Conservation (phyloP, 31 red algal genomes). For the Bonnemaisonia californica region DNA sequence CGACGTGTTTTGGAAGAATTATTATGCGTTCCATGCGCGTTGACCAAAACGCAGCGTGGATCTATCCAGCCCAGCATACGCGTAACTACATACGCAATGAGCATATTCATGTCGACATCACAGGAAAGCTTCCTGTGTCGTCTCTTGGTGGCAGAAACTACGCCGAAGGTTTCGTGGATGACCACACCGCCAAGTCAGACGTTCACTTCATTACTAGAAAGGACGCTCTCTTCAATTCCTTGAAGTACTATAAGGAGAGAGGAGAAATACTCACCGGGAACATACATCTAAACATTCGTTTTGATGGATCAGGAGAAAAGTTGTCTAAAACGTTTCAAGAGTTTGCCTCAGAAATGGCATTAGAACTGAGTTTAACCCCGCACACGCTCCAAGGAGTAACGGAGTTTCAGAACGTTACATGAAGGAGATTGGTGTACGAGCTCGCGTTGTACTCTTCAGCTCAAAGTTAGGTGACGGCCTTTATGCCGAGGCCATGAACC, state of each 20-base stretch:
- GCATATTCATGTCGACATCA: conserved; percentile 29
- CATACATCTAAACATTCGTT: conserved; percentile 22
- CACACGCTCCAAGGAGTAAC: conserved; percentile 20
- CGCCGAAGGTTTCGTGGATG: conserved; percentile 27
- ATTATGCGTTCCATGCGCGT: conserved; percentile 24
- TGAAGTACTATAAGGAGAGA: conserved; percentile 6
- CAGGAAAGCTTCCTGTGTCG: neutral
- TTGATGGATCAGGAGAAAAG: conserved; percentile 43
- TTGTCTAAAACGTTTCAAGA: neutral
- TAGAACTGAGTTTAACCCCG: conserved; percentile 10
- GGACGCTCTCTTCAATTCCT: neutral
- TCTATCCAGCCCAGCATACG: conserved; percentile 1
- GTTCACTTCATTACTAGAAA: conserved; percentile 8
- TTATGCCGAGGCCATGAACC: neutral
- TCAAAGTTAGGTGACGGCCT: neutral
- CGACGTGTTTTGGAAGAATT: neutral
- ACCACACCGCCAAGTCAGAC: conserved; percentile 25
- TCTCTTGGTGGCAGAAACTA: conserved; percentile 14
- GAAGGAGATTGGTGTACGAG: conserved; percentile 11
- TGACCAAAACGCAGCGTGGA: conserved; percentile 33
- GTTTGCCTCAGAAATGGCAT: conserved; percentile 17
- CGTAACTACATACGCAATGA: conserved; percentile 7
- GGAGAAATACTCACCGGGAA: neutral
- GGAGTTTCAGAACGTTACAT: conserved; percentile 26
- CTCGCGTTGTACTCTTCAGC: conserved; percentile 33